Evolutionary conservation across 2,329 filamentous ascomycete species (phyloP).

Genomic region (Xylaria digitata): DNA sequence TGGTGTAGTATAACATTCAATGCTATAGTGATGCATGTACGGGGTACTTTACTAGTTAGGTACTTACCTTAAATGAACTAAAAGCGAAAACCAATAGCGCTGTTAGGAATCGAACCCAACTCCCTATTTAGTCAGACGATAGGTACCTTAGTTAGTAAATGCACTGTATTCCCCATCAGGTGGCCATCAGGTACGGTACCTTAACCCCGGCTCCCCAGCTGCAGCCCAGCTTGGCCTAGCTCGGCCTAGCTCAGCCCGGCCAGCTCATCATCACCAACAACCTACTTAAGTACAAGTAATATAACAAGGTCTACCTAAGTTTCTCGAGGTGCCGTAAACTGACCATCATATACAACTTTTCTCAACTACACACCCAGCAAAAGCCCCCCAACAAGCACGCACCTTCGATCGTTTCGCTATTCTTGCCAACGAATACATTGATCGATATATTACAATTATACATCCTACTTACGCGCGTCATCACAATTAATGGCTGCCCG

Average conservation of each 20-base stretch:
- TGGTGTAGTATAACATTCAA: no score
- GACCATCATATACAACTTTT: background rate
- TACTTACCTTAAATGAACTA: no score
- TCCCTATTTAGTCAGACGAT: no score
- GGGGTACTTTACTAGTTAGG: no score
- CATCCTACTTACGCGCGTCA: conserved; percentile 11
- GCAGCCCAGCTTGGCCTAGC: conserved; percentile 8
- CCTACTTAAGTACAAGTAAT: background rate
- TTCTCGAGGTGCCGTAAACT: background rate
- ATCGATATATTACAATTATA: background rate
- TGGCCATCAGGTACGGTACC: no score
- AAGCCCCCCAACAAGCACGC: background rate
- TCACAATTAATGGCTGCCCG: conserved; percentile 45
- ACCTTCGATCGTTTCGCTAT: background rate
- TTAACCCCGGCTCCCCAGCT: no score
- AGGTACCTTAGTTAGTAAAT: no score
- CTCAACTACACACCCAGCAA: background rate
- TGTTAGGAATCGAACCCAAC: no score
- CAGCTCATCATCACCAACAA: background rate
- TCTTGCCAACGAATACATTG: background rate
- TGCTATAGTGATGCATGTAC: no score
- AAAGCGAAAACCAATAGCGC: no score
- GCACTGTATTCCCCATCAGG: background rate
- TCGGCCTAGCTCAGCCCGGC: conserved; percentile 15
- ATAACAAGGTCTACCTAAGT: no score